A percentile compares a stretch with the other conserved stretches of the same genome.
phyloP scores from a whole-genome alignment of 208 protist genomes.

The Herpetomonas tarakana region DNA sequence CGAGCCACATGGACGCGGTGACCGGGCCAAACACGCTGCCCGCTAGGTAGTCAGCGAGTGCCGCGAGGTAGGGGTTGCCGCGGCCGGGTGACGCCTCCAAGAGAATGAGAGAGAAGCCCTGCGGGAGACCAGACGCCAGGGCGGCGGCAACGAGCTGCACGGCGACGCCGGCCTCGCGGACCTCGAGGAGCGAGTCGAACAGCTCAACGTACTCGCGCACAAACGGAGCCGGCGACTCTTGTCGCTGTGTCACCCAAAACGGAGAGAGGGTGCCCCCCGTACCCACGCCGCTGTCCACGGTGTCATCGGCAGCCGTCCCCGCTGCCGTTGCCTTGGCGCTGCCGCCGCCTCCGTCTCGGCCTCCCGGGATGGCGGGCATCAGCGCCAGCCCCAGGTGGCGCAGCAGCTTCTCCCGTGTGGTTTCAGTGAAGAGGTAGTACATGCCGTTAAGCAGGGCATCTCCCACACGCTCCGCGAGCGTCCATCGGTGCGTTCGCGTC shows the following conservation, averaged over 20 bases:
- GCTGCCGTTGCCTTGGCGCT: too few species aligned
- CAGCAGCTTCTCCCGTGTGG: conserved; percentile 35
- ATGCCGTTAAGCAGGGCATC: conserved; percentile 29
- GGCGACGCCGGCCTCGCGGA: conserved; percentile 54
- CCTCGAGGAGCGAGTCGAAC: conserved; percentile 15
- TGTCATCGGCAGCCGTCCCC: too few species aligned
- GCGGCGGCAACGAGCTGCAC: conserved; percentile 41
- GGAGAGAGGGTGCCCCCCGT: not conserved
- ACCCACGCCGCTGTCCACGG: too few species aligned
- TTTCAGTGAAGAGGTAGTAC: conserved; percentile 63
- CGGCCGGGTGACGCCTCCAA: conserved; percentile 34
- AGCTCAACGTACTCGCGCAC: conserved; percentile 32
- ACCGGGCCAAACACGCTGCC: conserved; percentile 26
- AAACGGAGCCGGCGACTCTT: conserved; percentile 17
- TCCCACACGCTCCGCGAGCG: conserved; percentile 19
- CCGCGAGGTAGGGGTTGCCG: conserved; percentile 35
- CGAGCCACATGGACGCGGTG: conserved; percentile 41
- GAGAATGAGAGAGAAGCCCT: conserved; percentile 73
- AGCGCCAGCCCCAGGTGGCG: conserved; percentile 35
- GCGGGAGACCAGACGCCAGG: conserved; percentile 53
- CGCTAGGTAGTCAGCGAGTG: conserved; percentile 41
- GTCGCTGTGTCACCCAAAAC: not conserved
- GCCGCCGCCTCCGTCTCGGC: too few species aligned
- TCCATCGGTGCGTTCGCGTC: conserved; percentile 23
- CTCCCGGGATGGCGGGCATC: conserved; percentile 7